Evolutionary conservation across 768 basidiomycete genomes (phyloP), one percentile per base, ranked within the genome.

Genomic region (Kwoniella botswanensis): DNA sequence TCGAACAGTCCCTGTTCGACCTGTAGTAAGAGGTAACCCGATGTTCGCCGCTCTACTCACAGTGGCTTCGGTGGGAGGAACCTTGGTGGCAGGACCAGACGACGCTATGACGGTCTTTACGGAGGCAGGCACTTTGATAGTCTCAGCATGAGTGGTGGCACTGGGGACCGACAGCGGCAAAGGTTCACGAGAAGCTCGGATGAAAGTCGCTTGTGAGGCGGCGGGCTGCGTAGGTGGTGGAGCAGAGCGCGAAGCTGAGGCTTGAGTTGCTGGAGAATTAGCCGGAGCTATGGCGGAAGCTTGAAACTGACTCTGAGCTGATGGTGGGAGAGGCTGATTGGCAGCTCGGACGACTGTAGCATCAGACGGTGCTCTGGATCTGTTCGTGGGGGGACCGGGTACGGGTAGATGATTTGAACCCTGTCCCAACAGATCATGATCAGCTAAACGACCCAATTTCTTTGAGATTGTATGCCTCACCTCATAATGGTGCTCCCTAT

Each of bases 291-390:
- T 53, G 1, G 35, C 15, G 7, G 68, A 10, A 44, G 62, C 29
- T 46, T 22, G 53, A 43, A 57, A 42, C 10, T 41, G 42, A 41
- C 10, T 41, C n/a, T 24, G 41, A 15, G 56, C 26, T 1, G 69
- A 65, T 4, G 43, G 62, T 10, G 69, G 69, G 10, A 65, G 29
- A 22, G 69, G 57, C 4, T 54, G 57, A 13, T 58, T 53, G 12
- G 57, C 69, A n/a, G 69, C 69, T 65, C 44, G 69, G 3, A 22
- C 42, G 10, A 70, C 43, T 9, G 62, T 65, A 18, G 63, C 46
- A 12, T 70, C 50, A 1, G 69, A 35, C 10, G 64, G 57, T 35
- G 59, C 11, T 55, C 26, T 46, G 2, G 57, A 53, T 52, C 15
- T 59, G 3, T 18, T 2, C 4, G 58, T 1, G 7, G 18, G 59